phyloP scores from a whole-genome alignment of 768 basidiomycete species.

The Coprinopsis sp. region DNA sequence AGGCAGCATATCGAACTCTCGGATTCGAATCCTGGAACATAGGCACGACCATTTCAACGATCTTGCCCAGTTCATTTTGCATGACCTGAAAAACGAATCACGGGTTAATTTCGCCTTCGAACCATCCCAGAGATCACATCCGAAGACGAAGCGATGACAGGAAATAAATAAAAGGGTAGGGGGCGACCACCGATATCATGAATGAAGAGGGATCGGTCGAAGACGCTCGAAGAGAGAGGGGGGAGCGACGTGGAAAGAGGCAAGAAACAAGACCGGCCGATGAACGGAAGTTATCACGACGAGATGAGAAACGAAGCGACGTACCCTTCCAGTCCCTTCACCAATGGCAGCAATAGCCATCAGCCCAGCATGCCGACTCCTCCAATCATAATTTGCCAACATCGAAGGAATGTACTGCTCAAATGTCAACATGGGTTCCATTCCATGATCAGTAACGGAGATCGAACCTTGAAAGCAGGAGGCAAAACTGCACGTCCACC shows the following conservation, averaged over 20 bases:
- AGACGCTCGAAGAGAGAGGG: not conserved
- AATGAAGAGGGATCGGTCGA: too few relatives aligned
- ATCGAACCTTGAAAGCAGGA: constrained; percentile 59
- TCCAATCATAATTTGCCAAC: constrained; percentile 80
- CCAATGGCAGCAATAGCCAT: constrained; percentile 85
- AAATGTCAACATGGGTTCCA: constrained; percentile 1
- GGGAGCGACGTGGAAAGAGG: not conserved
- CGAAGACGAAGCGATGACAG: too few relatives aligned
- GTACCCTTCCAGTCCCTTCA: constrained; percentile 74
- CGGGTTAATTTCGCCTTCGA: too few relatives aligned
- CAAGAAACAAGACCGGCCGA: not conserved
- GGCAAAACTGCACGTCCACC: constrained; percentile 75
- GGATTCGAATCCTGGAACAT: constrained; percentile 80
- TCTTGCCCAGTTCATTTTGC: constrained; percentile 76
- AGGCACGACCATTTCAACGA: constrained; percentile 72
- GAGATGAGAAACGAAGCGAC: too few relatives aligned
- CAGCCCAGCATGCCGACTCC: constrained; percentile 76
- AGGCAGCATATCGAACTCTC: constrained; percentile 69
- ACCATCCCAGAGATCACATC: too few relatives aligned
- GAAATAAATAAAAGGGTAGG: too few relatives aligned
- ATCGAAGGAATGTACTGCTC: constrained; percentile 72
- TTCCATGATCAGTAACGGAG: not conserved
- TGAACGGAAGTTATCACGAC: too few relatives aligned
- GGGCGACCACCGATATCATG: too few relatives aligned
- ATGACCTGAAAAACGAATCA: constrained; percentile 54